These are phyloP conservation scores for Lactuca sativa DNA, from an alignment of 129 eudicot species.

Conservation along the genomic window DNA sequence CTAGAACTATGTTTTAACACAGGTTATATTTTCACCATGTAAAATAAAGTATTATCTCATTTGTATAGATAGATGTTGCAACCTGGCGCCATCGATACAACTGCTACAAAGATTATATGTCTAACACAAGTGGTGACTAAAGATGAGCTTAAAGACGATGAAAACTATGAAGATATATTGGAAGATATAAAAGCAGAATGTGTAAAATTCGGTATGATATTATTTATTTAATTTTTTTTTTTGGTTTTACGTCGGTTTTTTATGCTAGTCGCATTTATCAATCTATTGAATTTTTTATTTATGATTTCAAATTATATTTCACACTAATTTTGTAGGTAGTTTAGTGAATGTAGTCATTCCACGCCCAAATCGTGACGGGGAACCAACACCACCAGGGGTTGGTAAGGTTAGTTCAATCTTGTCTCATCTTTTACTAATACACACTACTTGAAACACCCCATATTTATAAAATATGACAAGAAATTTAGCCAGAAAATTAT, in stretches of 20 bases:
- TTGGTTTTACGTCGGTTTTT: not conserved
- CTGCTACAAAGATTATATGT: slow-evolving; percentile 77
- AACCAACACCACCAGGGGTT: slow-evolving; percentile 63
- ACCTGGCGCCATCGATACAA: slow-evolving; percentile 36
- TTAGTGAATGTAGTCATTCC: slow-evolving; percentile 78
- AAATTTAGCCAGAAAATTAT: no score
- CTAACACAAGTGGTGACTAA: slow-evolving; percentile 71
- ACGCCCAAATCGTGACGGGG: slow-evolving; percentile 77
- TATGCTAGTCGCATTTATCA: not conserved
- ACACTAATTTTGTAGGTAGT: slow-evolving; percentile 55
- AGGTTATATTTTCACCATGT: no score
- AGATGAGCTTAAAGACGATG: slow-evolving; percentile 84
- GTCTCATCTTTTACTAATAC: not conserved
- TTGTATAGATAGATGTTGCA: slow-evolving; percentile 78
- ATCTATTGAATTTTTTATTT: slow-evolving; percentile 34
- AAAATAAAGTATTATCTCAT: not conserved
- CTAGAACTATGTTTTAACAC: no score
- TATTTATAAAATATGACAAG: no score
- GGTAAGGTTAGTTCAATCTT: slow-evolving; percentile 69
- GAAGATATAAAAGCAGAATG: slow-evolving; percentile 84
- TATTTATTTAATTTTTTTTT: not conserved
- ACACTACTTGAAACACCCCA: no score
- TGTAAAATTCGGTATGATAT: slow-evolving; percentile 82
- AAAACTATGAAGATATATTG: slow-evolving; percentile 74
- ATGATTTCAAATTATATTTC: slow-evolving; percentile 7